These are phyloP conservation scores for Podospora tetraspora DNA, from an alignment of 495 filamentous ascomycete genomes.

Conservation along the genomic window DNA sequence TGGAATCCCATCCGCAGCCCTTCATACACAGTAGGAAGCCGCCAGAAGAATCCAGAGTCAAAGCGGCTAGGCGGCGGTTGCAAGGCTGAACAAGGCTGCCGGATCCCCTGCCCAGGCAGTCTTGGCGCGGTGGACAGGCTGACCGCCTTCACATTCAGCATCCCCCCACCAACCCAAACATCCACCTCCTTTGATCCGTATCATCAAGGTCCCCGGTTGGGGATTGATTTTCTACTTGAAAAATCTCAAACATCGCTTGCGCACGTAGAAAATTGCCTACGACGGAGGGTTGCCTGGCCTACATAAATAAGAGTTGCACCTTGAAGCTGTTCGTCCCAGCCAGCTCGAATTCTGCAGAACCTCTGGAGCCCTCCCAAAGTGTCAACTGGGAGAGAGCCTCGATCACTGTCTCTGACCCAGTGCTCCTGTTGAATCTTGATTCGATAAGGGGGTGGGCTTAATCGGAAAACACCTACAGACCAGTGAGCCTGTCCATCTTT, in stretches of 20 bases:
- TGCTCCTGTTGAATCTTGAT: not conserved
- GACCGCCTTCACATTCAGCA: not conserved
- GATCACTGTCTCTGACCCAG: too few relatives aligned
- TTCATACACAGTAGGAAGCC: not conserved
- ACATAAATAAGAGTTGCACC: not conserved
- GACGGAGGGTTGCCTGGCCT: too few relatives aligned
- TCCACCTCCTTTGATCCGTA: not conserved
- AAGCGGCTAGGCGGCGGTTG: conserved; percentile 5
- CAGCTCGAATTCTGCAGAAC: not conserved
- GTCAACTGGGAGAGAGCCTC: not conserved
- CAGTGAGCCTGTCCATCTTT: not conserved
- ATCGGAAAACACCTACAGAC: not conserved
- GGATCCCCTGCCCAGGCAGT: conserved; percentile 8
- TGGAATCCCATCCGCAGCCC: not conserved
- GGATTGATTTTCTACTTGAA: not conserved
- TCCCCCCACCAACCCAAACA: not conserved
- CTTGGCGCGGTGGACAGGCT: not conserved
- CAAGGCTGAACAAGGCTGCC: conserved; percentile 33
- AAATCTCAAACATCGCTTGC: not conserved
- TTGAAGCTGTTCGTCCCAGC: not conserved
- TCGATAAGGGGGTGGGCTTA: not conserved
- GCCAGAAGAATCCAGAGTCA: conserved; percentile 21
- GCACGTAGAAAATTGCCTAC: not conserved
- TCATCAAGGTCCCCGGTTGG: not conserved
- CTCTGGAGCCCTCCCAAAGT: not conserved